Conservation (phyloP, 2,329 filamentous ascomycete species). For the Ophiocordyceps sinensis region DNA sequence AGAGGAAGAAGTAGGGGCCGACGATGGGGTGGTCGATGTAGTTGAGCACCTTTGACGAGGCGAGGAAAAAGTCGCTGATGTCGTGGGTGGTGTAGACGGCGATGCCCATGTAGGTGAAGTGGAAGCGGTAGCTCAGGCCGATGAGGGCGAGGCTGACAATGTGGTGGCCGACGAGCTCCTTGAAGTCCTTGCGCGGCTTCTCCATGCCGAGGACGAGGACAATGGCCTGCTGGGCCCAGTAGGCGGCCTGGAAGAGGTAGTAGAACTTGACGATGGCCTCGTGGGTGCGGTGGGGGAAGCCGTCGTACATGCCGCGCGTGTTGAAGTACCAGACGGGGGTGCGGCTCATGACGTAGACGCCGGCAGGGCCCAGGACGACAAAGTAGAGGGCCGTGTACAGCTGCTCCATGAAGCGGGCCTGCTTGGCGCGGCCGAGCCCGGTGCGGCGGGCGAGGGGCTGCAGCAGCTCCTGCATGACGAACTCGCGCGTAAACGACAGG, state of each 20-base stretch:
- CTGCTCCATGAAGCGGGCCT: constrained; percentile 90
- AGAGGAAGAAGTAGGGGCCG: constrained; percentile 71
- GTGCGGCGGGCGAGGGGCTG: constrained; percentile 57
- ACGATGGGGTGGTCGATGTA: constrained; percentile 71
- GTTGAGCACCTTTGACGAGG: constrained; percentile 82
- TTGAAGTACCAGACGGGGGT: constrained; percentile 97
- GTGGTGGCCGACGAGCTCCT: constrained; percentile 83
- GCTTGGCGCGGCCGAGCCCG: constrained; percentile 65
- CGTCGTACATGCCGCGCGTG: constrained; percentile 77
- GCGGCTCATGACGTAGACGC: constrained; percentile 78
- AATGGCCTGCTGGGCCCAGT: constrained; percentile 91
- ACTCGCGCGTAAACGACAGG: constrained; percentile 85
- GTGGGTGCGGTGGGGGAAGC: constrained; percentile 71
- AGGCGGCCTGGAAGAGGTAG: constrained; percentile 85
- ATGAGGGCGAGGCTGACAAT: constrained; percentile 80
- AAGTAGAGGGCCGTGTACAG: constrained; percentile 92
- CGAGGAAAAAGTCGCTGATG: constrained; percentile 89
- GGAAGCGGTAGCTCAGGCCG: constrained; percentile 78
- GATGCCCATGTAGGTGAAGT: constrained; percentile 90
- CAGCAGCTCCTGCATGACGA: constrained; percentile 84
- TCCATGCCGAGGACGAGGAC: constrained; percentile 77
- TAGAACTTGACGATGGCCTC: constrained; percentile 82
- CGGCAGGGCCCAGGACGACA: constrained; percentile 63
- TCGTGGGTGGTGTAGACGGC: constrained; percentile 93
- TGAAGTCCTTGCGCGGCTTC: constrained; percentile 89